These are phyloP conservation scores for Salix brachista DNA, from an alignment of 345 rosid species.

Conservation along the genomic window DNA sequence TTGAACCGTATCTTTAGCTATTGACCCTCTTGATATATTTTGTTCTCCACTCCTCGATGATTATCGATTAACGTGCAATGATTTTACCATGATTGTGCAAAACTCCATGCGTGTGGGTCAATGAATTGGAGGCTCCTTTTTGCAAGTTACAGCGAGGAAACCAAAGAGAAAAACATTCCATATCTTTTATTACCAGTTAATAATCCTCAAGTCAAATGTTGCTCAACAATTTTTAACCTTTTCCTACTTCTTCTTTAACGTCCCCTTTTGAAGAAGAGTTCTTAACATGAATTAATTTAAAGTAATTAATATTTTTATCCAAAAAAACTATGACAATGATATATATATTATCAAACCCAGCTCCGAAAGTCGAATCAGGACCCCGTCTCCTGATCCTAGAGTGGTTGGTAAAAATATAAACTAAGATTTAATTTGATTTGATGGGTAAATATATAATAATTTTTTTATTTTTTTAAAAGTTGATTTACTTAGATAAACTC, in stretches of 20 bases:
- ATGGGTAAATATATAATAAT: too few relatives aligned
- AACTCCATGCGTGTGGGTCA: constrained; percentile 3
- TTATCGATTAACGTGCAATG: constrained; percentile 29
- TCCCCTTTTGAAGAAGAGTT: neutral
- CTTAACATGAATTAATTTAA: too few relatives aligned
- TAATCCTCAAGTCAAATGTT: constrained; percentile 7
- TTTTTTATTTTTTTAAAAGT: too few relatives aligned
- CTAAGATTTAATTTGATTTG: too few relatives aligned
- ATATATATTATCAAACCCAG: too few relatives aligned
- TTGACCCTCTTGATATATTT: neutral
- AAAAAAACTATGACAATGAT: too few relatives aligned
- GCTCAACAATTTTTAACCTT: neutral
- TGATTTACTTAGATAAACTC: too few relatives aligned
- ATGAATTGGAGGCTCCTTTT: neutral
- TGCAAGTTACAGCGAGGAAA: neutral
- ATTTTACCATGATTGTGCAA: constrained; percentile 31
- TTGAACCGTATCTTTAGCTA: too few relatives aligned
- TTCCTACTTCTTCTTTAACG: neutral
- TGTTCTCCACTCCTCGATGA: neutral
- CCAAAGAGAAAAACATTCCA: neutral
- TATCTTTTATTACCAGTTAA: neutral
- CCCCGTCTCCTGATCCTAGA: too few relatives aligned
- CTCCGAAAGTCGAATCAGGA: too few relatives aligned
- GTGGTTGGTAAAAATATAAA: too few relatives aligned
- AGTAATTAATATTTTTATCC: too few relatives aligned